These are phyloP conservation scores for Aeminium ludgeri DNA, from an alignment of 495 filamentous ascomycete genomes.

Conservation along the genomic window DNA sequence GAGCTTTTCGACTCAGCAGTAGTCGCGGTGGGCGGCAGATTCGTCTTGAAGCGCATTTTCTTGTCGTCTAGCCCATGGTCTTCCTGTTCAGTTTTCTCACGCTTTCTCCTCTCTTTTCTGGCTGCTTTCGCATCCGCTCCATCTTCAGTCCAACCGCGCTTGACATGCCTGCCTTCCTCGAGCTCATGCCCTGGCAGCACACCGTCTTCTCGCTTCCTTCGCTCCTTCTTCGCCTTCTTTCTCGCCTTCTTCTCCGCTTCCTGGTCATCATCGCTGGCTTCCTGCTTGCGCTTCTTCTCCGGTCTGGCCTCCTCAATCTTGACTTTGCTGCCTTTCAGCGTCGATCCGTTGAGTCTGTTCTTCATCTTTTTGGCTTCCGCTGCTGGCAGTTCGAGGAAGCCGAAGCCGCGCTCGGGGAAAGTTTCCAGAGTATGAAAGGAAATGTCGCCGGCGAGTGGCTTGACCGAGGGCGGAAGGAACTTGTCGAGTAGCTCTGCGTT, in stretches of 20 bases:
- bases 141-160: constrained; percentile 74
- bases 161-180: constrained; percentile 56
- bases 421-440: constrained; percentile 71
- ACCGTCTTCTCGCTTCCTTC: constrained; percentile 45
- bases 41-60: constrained; percentile 11
- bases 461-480: constrained; percentile 50
- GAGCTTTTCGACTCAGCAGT: constrained; percentile 27
- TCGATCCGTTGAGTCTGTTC: constrained; percentile 81
- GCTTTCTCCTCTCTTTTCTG: constrained; percentile 29
- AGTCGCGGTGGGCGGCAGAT: constrained; percentile 5
- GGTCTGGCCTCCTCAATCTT: constrained; percentile 63
- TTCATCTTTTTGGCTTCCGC: constrained; percentile 74
- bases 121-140: constrained; percentile 27
- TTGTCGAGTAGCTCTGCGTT: constrained; percentile 50
- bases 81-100: constrained; percentile 3
- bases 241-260: constrained; percentile 21
- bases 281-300: constrained; percentile 24
- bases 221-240: constrained; percentile 31
- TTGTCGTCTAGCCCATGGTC: background rate
- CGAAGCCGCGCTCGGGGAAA: constrained; percentile 80
- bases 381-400: constrained; percentile 64
- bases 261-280: constrained; percentile 7
- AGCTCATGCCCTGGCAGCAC: constrained; percentile 56
- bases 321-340: constrained; percentile 72
- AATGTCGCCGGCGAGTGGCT: constrained; percentile 52